Conservation (phyloP, 768 basidiomycete genomes). For the Pleurotus tuber-regium region DNA sequence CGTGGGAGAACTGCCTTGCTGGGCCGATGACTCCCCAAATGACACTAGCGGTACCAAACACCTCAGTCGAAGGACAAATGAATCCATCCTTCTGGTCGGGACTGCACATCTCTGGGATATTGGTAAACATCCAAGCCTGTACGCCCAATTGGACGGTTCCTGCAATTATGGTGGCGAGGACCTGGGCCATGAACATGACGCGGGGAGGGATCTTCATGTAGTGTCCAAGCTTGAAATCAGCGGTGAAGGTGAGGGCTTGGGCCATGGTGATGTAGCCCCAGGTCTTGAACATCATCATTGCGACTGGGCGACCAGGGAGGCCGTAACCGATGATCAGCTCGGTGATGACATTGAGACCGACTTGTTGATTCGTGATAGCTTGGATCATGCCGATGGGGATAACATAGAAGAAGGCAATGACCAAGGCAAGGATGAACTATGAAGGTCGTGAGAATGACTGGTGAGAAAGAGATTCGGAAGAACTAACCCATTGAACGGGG, state of each 20-base stretch:
- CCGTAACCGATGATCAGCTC: conserved; percentile 81
- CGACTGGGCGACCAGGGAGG: conserved; percentile 73
- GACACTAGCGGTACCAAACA: conserved; percentile 78
- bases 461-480: conserved; percentile 72
- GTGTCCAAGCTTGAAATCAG: conserved; percentile 80
- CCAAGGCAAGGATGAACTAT: conserved; percentile 63
- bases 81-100: conserved; percentile 57
- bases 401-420: conserved; percentile 64
- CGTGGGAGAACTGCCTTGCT: conserved; percentile 61
- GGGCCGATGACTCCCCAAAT: conserved; percentile 87
- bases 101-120: conserved; percentile 61
- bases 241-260: conserved; percentile 61
- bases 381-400: conserved; percentile 79
- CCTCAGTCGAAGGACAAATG: conserved; percentile 66
- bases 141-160: conserved; percentile 76
- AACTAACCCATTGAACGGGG: conserved; percentile 29
- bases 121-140: conserved; percentile 74
- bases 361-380: conserved; percentile 59
- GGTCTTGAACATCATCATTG: conserved; percentile 87
- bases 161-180: conserved; percentile 63
- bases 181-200: conserved; percentile 70
- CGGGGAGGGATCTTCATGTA: conserved; percentile 77
- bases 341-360: conserved; percentile 57
- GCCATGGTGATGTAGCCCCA: conserved; percentile 73
- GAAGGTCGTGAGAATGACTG: conserved; percentile 43